Conservation (phyloP, 139 green algal genomes). For the Microglena sp. region DNA sequence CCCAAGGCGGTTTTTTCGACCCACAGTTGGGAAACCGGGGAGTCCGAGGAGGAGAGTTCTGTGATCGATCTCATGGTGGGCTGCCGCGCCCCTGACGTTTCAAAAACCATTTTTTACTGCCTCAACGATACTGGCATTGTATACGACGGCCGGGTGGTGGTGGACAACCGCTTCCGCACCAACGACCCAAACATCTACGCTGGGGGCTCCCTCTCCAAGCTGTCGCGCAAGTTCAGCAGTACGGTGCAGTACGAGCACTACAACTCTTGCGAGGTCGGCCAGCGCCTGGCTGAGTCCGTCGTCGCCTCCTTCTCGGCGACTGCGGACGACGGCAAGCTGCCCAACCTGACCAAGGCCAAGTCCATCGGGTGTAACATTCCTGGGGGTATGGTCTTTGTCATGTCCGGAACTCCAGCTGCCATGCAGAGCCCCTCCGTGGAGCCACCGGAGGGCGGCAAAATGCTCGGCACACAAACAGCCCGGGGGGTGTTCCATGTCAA, state of each 20-base stretch:
- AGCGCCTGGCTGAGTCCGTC: conserved; percentile 23
- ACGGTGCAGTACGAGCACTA: conserved; percentile 35
- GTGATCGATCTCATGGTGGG: conserved; percentile 45
- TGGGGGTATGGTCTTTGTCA: conserved; percentile 31
- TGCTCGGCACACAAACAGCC: conserved; percentile 23
- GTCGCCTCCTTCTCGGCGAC: neutral
- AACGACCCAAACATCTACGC: conserved; percentile 47
- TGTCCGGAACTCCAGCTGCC: conserved; percentile 22
- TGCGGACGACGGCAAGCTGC: neutral
- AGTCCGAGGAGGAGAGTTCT: neutral
- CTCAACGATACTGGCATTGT: conserved; percentile 43
- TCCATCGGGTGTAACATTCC: conserved; percentile 36
- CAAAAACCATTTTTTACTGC: conserved; percentile 30
- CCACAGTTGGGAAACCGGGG: too few relatives aligned
- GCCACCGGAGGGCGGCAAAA: conserved; percentile 14
- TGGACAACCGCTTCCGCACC: conserved; percentile 49
- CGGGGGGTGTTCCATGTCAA: conserved; percentile 19
- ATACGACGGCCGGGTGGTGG: conserved; percentile 60
- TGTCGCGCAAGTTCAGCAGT: conserved; percentile 34
- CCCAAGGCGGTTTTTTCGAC: too few relatives aligned
- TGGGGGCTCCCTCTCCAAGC: conserved; percentile 43
- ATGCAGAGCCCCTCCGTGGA: conserved; percentile 13
- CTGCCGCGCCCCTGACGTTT: conserved; percentile 19
- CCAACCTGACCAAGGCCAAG: conserved; percentile 1
- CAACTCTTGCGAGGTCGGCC: conserved; percentile 41